These are phyloP conservation scores for Pezizomycotina sp. DNA, from an alignment of 2,329 filamentous ascomycete genomes.

Conservation along the genomic window DNA sequence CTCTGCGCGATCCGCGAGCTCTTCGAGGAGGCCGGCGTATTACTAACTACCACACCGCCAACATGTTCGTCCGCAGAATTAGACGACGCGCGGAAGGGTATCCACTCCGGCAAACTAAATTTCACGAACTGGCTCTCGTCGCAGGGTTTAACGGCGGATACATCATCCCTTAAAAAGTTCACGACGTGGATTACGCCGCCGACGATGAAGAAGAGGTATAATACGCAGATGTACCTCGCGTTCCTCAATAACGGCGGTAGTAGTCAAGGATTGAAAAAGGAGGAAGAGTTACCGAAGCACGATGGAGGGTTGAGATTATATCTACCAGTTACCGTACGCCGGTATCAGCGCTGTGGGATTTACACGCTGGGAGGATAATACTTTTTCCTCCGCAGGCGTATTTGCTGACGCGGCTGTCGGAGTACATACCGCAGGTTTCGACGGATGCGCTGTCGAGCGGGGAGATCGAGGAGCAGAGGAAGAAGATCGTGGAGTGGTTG, in stretches of 20 bases:
- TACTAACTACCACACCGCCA: constrained; percentile 42
- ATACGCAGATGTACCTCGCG: constrained; percentile 94
- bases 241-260: constrained; percentile 51
- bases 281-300: constrained; percentile 37
- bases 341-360: constrained; percentile 39
- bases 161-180: constrained; percentile 17
- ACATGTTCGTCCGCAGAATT: constrained; percentile 24
- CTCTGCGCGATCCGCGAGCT: constrained; percentile 74
- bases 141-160: constrained; percentile 19
- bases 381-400: constrained; percentile 84
- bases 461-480: constrained; percentile 23
- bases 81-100: constrained; percentile 42
- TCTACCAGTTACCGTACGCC: constrained; percentile 49
- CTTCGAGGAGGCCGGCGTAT: constrained; percentile 85
- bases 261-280: constrained; percentile 29
- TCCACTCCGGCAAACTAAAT: constrained; percentile 48
- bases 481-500: constrained; percentile 34
- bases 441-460: constrained; percentile 32
- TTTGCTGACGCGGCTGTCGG: constrained; percentile 42
- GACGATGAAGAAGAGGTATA: constrained; percentile 59
- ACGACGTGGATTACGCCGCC: constrained; percentile 81
- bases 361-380: constrained; percentile 50
- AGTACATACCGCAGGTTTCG: constrained; percentile 36
- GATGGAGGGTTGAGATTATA: constrained; percentile 53
- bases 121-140: constrained; percentile 50